Conservation (phyloP, 306 rosid species). For the Gastrolobium bilobum region DNA sequence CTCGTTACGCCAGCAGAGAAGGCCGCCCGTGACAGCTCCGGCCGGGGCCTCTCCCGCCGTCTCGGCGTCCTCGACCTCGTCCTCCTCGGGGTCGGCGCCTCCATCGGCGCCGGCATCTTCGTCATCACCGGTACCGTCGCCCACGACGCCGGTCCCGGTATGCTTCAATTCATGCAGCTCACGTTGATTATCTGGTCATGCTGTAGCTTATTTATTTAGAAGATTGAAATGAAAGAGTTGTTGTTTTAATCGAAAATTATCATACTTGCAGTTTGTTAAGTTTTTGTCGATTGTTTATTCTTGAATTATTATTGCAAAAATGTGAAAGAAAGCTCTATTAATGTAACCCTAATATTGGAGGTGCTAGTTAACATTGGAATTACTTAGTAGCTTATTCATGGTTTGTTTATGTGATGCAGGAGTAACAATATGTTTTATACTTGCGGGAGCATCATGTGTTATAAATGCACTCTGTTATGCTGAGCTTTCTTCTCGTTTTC, state of each 20-base stretch:
- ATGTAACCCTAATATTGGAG: neutral
- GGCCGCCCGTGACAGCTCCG: slow-evolving; percentile 60
- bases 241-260: neutral
- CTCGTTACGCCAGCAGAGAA: slow-evolving; percentile 60
- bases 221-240: neutral
- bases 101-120: slow-evolving; percentile 94
- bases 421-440: slow-evolving; percentile 83
- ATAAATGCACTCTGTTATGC: slow-evolving; percentile 96
- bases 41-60: slow-evolving; percentile 80
- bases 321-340: neutral
- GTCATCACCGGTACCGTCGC: slow-evolving; percentile 98
- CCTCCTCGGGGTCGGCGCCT: slow-evolving; percentile 92
- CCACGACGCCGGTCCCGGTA: slow-evolving; percentile 89
- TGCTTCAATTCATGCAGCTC: neutral
- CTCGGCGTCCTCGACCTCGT: slow-evolving; percentile 89
- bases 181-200: neutral
- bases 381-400: slow-evolving; percentile 33
- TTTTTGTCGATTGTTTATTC: neutral
- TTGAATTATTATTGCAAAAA: neutral
- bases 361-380: neutral
- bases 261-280: neutral
- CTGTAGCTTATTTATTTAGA: neutral
- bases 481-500: slow-evolving; percentile 88
- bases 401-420: slow-evolving; percentile 67
- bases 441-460: slow-evolving; percentile 92